Conservation (phyloP, 2,329 filamentous ascomycete species). For the Tolypocladium endophyticum region DNA sequence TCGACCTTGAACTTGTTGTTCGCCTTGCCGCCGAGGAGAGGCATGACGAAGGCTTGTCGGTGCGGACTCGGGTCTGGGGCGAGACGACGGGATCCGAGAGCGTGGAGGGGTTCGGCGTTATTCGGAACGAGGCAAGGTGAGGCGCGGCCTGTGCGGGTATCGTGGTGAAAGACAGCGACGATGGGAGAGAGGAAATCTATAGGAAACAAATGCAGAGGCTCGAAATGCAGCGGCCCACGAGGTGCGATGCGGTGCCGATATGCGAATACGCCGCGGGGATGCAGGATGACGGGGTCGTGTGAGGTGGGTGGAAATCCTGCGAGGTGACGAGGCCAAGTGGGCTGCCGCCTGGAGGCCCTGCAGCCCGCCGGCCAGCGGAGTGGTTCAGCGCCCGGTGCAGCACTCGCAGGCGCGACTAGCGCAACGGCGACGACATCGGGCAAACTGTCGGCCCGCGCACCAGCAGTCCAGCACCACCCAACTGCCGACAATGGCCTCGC, state of each 20-base stretch:
- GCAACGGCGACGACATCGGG: not conserved
- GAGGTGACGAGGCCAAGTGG: not conserved
- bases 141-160: not conserved
- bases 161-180: not conserved
- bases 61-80: not conserved
- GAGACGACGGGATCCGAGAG: not conserved
- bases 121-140: not conserved
- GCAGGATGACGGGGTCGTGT: not conserved
- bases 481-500: not conserved
- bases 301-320: not conserved
- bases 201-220: not conserved
- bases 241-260: not conserved
- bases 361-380: not conserved
- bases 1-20: slow-evolving; percentile 39
- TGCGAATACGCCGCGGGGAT: not conserved
- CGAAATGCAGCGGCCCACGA: not conserved
- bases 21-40: slow-evolving; percentile 30
- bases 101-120: not conserved
- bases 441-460: not conserved
- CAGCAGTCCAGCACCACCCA: not conserved
- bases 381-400: not conserved
- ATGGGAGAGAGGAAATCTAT: not conserved
- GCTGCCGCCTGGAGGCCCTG: not conserved
- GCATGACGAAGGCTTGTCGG: slow-evolving; percentile 13
- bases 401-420: too few species aligned